A percentile compares a stretch with the other conserved stretches of the same genome.
Conservation (phyloP, 1,139 yeast genomes). For the Scheffersomyces insectosa region DNA sequence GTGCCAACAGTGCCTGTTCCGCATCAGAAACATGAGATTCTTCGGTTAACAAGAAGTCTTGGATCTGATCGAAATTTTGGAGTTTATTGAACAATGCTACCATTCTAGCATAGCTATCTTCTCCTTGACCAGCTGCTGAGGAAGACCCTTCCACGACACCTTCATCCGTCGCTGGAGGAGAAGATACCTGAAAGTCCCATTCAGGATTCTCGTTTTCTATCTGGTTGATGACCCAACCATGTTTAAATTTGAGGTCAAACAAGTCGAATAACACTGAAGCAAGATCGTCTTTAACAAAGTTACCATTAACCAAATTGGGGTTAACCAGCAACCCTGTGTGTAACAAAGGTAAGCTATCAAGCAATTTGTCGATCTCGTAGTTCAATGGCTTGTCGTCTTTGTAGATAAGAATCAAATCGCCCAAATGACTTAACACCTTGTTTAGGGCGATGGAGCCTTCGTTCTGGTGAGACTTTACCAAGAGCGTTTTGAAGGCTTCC, state of each 20-base stretch:
- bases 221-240: conserved; percentile 51
- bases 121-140: neutral
- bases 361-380: conserved; percentile 34
- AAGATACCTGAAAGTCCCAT: conserved; percentile 7
- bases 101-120: conserved; percentile 20
- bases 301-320: conserved; percentile 64
- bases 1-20: conserved; percentile 7
- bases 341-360: conserved; percentile 59
- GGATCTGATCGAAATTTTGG: conserved; percentile 47
- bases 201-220: conserved; percentile 18
- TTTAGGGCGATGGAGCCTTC: conserved; percentile 26
- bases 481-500: conserved; percentile 24
- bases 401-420: conserved; percentile 39
- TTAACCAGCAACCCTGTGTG: conserved; percentile 75
- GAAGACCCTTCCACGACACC: no score
- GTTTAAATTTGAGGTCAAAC: conserved; percentile 44
- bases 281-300: conserved; percentile 47
- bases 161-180: no score
- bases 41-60: conserved; percentile 34
- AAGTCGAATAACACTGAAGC: conserved; percentile 37
- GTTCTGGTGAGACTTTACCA: conserved; percentile 18
- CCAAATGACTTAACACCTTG: conserved; percentile 45
- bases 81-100: conserved; percentile 25
- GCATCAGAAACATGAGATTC: conserved; percentile 5
- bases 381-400: conserved; percentile 15